Conservation (phyloP, 2,329 filamentous ascomycete species). For the Colletotrichum cuscutae region DNA sequence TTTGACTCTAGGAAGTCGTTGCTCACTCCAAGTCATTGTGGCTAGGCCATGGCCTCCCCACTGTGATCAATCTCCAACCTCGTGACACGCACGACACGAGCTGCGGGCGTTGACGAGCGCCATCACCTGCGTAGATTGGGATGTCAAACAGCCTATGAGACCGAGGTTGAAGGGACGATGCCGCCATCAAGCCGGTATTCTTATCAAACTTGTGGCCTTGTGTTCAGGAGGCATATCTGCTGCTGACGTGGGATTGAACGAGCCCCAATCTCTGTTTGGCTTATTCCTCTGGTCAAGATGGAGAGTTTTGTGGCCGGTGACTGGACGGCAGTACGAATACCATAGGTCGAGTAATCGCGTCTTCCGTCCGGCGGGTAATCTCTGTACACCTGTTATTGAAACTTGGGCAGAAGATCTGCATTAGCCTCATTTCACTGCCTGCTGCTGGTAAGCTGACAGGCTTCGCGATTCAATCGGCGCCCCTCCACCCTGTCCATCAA, state of each 20-base stretch:
- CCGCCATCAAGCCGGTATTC: neutral
- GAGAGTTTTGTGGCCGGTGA: neutral
- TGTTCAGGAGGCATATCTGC: neutral
- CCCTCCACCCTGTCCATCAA: neutral
- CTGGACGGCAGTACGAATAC: neutral
- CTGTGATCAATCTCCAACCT: neutral
- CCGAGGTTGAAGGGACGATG: neutral
- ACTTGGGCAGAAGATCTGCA: conserved; percentile 1
- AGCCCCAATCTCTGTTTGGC: neutral
- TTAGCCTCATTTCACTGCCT: neutral
- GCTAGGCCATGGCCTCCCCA: neutral
- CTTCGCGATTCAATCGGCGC: neutral
- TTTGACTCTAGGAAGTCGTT: neutral
- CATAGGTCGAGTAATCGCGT: neutral
- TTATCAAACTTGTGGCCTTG: neutral
- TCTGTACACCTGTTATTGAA: neutral
- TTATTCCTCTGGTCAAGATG: neutral
- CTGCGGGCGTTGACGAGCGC: neutral
- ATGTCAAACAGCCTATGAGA: neutral
- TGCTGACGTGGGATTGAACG: conserved; percentile 19
- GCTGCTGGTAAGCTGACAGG: conserved; percentile 23
- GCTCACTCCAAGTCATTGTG: neutral
- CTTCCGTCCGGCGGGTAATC: neutral
- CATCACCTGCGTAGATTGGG: too few relatives aligned
- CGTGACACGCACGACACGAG: neutral